Base-by-base conservation (phyloP, 2,329 filamentous ascomycete species). In the Penicillium hordei region DNA sequence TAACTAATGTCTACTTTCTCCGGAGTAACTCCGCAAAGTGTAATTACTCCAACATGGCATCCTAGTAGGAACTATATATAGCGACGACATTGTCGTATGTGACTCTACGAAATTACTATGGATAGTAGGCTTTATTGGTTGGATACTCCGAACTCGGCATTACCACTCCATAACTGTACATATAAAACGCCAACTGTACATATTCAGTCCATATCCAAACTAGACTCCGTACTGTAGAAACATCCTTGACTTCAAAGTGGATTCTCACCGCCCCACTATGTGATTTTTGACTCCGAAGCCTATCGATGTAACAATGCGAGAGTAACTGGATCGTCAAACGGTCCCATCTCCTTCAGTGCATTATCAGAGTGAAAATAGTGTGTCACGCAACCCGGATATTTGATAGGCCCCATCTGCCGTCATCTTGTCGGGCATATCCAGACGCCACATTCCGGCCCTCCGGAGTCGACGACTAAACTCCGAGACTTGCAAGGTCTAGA, bases 231-330 rank as follows among this genome's bases (percentile, higher is more conserved):
- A 21, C 10, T 31, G 13, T 34, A 21, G 17, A 19, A 2, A 51
- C 34, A 21, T 40, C 31, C 15, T 23, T 5, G 27, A 43, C 49
- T 54, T 53, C 27, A 34, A 31, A 5, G 27, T 55, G 42, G 48
- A 52, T 55, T 34, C 55, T 60, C 55, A 60, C 59, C 59, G 59
- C 59, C 59, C 55, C 50, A 39, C 44, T 48, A 29, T 45, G 19
- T 44, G 33, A 27, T 48, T 55, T 60, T 53, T 42, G 23, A 48
- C 13, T 43, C n/a, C 36, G 19, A 51, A 44, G 38, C 21, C 25
- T 8, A 29, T 52, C 23, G 12, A 27, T 4, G 25, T 33, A 43
- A 42, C 36, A 5, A 17, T 36, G 15, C 12, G 7, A 53, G 49
- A 53, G 27, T 38, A 42, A 50, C 12, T 6, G 3, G 13, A 5